Evolutionary conservation across 305 asterid genomes (phyloP), one percentile per base, ranked within the genome.

Genomic region (Fraxinus paxiana): DNA sequence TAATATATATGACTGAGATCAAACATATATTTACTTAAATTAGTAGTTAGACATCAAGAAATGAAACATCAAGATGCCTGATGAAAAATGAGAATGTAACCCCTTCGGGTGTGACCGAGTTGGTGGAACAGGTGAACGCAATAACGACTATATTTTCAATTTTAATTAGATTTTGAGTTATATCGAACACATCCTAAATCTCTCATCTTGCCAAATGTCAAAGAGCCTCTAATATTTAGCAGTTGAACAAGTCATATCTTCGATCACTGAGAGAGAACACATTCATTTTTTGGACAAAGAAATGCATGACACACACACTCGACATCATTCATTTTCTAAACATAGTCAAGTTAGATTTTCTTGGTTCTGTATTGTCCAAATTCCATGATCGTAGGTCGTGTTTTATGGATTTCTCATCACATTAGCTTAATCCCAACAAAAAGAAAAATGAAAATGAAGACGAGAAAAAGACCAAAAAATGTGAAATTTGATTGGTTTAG

Each of bases 151-250:
- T 30, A 30, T 30, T 30, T 30, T 30, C 33, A 30, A 30, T 30
- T 30, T 30, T 30, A 30, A 30, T 30, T 30, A 5, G 5, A 30
- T 30, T 2, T 30, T 30, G 3, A 30, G 4, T 5, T 30, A 30
- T 30, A 30, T 5, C 33, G 33, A 30, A 30, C 33, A 30, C 33
- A 5, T 30, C 33, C 74, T 54, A 81, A 85, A 79, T 76, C 85
- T 84, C 73, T 54, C 71, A 83, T 41, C 22, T 79, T 82, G 87
- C 85, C 88, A 85, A 87, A 78, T 87, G 88, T 84, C 75, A 46
- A 13, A 83, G 38, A 43, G 24, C 74, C 41, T 28, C 70, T 56
- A 82, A 54, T 69, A 30, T 28, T 54, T 69, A 15, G 54, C 79
- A 81, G 75, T 54, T 75, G 88, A 83, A 84, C 81, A 63, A 67